Evolutionary conservation across 441 rosid genomes (phyloP).

Genomic region (Pelargonium fulgidum): DNA sequence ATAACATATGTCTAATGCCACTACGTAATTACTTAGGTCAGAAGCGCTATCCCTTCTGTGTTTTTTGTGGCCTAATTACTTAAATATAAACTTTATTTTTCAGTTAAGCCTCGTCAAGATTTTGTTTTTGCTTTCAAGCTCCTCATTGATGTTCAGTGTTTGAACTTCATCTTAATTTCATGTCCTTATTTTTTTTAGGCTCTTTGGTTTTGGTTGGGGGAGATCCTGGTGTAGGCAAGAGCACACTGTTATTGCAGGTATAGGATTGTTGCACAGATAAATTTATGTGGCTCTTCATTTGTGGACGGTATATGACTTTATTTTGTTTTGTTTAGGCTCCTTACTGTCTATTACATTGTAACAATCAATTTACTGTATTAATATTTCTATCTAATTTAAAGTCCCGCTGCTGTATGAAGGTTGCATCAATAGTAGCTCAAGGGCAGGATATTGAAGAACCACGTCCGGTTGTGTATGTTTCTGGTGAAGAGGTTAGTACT

Average conservation of each 20-base stretch:
- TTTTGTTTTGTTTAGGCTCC: not conserved
- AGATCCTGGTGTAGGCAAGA: slow-evolving; percentile 95
- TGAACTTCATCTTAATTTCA: not conserved
- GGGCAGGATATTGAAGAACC: slow-evolving; percentile 41
- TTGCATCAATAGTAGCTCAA: slow-evolving; percentile 64
- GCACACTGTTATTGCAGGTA: slow-evolving; percentile 83
- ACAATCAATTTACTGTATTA: not conserved
- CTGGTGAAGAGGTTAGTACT: slow-evolving; percentile 82
- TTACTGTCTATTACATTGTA: not conserved
- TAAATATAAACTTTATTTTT: too few relatives aligned
- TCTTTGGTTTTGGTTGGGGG: slow-evolving; percentile 86
- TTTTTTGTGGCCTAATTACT: too few relatives aligned
- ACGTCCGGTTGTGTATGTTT: slow-evolving; percentile 77
- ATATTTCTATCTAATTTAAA: slow-evolving; percentile 23
- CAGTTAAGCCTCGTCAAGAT: too few relatives aligned
- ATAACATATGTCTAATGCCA: not conserved
- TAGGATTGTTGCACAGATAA: not conserved
- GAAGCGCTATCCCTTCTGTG: too few relatives aligned
- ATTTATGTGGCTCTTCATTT: not conserved
- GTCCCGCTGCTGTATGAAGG: slow-evolving; percentile 34
- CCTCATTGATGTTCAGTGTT: too few relatives aligned
- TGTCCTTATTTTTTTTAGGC: slow-evolving; percentile 33
- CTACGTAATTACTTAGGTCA: too few relatives aligned
- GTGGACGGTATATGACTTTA: not conserved
- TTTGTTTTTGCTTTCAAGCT: too few relatives aligned